A percentile compares a stretch with the other conserved stretches of the same genome.
phyloP scores from a whole-genome alignment of 2,329 filamentous ascomycete species.

The Herpotrichia juniperi region DNA sequence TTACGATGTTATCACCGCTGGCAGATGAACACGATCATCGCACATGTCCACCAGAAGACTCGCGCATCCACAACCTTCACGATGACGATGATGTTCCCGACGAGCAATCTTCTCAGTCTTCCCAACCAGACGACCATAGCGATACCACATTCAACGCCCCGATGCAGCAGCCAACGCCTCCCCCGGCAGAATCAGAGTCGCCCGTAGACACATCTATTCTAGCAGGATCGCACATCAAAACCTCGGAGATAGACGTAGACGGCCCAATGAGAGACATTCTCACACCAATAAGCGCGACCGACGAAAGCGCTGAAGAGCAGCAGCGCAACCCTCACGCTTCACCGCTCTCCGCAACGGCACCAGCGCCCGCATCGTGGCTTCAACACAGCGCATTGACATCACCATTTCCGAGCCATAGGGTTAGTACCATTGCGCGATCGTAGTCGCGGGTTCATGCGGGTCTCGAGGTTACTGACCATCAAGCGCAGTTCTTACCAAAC shows the following conservation, averaged over 20 bases:
- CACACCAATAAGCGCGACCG: constrained; percentile 45
- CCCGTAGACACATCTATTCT: constrained; percentile 21
- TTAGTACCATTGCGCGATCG: constrained; percentile 23
- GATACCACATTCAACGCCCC: constrained; percentile 20
- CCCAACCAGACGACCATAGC: constrained; percentile 20
- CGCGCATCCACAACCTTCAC: constrained; percentile 32
- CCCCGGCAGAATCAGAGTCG: constrained; percentile 33
- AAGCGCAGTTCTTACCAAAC: constrained; percentile 69
- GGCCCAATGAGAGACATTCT: constrained; percentile 42
- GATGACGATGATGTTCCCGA: constrained; percentile 35
- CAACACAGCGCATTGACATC: constrained; percentile 33
- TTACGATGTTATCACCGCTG: constrained; percentile 46
- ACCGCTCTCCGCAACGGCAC: constrained; percentile 33
- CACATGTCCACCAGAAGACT: constrained; percentile 58
- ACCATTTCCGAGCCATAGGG: constrained; percentile 42
- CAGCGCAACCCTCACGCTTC: constrained; percentile 40
- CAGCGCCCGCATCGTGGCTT: constrained; percentile 28
- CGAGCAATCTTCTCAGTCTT: constrained; percentile 1
- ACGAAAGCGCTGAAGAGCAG: constrained; percentile 40
- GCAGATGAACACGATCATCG: constrained; percentile 52
- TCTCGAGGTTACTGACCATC: constrained; percentile 22
- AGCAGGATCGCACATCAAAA: constrained; percentile 34
- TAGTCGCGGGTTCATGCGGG: neutral
- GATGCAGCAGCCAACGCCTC: constrained; percentile 44
- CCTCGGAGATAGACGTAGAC: constrained; percentile 38